Conservation (phyloP, 2,329 filamentous ascomycete species). For the Colletotrichum falcatum region DNA sequence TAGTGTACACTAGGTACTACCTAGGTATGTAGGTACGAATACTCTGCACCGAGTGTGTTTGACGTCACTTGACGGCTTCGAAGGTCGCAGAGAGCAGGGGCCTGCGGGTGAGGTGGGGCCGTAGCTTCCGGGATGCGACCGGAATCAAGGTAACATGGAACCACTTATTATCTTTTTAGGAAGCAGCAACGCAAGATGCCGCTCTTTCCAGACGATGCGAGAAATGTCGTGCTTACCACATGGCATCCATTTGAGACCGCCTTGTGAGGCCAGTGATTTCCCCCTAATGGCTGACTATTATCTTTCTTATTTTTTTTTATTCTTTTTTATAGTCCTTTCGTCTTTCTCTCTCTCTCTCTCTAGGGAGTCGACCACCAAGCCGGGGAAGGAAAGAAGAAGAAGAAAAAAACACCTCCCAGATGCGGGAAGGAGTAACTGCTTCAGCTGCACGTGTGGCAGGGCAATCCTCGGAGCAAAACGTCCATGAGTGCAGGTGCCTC, state of each 20-base stretch:
- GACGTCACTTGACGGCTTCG: slow-evolving; percentile 27
- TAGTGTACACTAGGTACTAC: background rate
- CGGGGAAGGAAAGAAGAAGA: too few relatives aligned
- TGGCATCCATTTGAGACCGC: too few relatives aligned
- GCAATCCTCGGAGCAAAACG: slow-evolving; percentile 32
- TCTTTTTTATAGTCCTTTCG: background rate
- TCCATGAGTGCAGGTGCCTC: slow-evolving; percentile 12
- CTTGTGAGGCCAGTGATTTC: too few relatives aligned
- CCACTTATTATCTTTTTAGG: background rate
- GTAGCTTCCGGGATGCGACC: slow-evolving; percentile 19
- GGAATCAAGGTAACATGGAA: background rate
- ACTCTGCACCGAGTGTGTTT: background rate
- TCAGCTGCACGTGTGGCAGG: background rate
- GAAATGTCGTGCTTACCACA: slow-evolving; percentile 13
- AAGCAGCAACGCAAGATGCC: slow-evolving; percentile 3
- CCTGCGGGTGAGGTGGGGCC: slow-evolving; percentile 10
- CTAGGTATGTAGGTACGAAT: background rate
- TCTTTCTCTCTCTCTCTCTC: background rate
- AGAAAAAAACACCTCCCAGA: background rate
- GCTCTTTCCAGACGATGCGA: slow-evolving; percentile 35
- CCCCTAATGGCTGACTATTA: too few relatives aligned
- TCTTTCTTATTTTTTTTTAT: background rate
- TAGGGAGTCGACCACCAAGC: background rate
- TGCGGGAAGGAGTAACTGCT: slow-evolving; percentile 17
- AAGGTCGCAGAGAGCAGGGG: background rate